Base-by-base conservation (phyloP, 106 monocot species). In the Gastrodia elata region DNA sequence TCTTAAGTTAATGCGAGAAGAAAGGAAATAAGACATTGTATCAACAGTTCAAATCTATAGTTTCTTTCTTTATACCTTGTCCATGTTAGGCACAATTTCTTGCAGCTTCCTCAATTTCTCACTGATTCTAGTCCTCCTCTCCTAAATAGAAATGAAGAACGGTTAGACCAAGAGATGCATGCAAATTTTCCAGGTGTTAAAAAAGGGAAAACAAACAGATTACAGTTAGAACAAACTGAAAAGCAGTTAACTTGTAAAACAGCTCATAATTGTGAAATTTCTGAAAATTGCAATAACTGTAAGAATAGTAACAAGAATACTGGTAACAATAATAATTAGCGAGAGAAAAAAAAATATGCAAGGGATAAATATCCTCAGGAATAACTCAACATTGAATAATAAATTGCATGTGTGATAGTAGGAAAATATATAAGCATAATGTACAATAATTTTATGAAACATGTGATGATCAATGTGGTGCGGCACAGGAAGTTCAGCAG, bases 111-210 rank as follows among this genome's bases (percentile, higher is more conserved):
- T 76, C 70, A 84, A 59, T 61, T 74, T 84, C 42, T 84, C 80
- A 38, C 84, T 84, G 18, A 84, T 84, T 77, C 80, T 80, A 39
- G 84, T 84, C 74, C 84, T 80, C 73, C 84, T 80, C 44, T 80
- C 84, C 79, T 83, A 49, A 8, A 38, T 25, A 70, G n/a, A 58
- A 70, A 67, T 37, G 11, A 37, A 2, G 37, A 67, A 7, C 18
- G 20, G 38, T 67, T 38, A 67, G 10, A 28, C 25, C 25, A 15
- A 48, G 11, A 48, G 25, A 6, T 26, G 28, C 9, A 9, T 28
- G 28, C 59, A 59, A 59, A 59, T 27, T 10, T 27, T 16, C 27
- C 25, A 59, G 25, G 27, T 59, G 11, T 59, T 28, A 55, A n/a
- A 55, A 2, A 55, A n/a, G 55, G n/a, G 24, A 55, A 55, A 55